Percentiles rank a stretch among this genome's conserved stretches.
Evolutionary conservation across 2,329 filamentous ascomycete genomes (phyloP).

Genomic region (Talaromyces amestolkiae): DNA sequence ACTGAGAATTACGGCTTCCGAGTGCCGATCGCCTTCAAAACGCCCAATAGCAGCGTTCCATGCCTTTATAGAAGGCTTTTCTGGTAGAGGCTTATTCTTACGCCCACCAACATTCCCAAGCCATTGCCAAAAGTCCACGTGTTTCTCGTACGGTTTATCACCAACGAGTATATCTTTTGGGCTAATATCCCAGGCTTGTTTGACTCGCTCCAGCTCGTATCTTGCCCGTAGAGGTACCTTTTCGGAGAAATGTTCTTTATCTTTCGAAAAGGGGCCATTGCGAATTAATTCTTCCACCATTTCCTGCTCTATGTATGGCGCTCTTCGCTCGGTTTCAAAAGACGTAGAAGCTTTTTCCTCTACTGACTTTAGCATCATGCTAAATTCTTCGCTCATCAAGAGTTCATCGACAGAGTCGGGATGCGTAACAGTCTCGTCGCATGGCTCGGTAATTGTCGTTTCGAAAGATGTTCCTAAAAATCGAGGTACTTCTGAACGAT

Average conservation of each 20-base stretch:
- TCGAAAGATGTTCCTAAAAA: conserved; percentile 28
- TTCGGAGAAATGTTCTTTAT: conserved; percentile 24
- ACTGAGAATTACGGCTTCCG: conserved; percentile 40
- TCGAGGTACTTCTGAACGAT: conserved; percentile 15
- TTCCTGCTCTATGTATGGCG: conserved; percentile 15
- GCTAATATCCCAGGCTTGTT: conserved; percentile 29
- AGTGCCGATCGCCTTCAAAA: conserved; percentile 35
- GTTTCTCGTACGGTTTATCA: conserved; percentile 25
- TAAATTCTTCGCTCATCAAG: conserved; percentile 28
- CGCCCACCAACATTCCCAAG: conserved; percentile 28
- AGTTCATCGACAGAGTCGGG: conserved; percentile 27
- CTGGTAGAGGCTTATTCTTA: conserved; percentile 27
- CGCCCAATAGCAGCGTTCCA: conserved; percentile 36
- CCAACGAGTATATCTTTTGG: conserved; percentile 31
- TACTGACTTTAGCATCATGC: conserved; percentile 14
- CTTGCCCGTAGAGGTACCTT: conserved; percentile 35
- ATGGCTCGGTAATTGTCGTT: conserved; percentile 30
- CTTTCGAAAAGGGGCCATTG: conserved; percentile 37
- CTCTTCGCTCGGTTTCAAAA: background rate
- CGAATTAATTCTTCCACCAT: conserved; percentile 31
- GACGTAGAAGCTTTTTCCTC: conserved; percentile 2
- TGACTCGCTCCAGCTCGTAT: conserved; percentile 40
- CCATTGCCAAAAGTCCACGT: conserved; percentile 37
- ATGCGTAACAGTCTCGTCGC: conserved; percentile 20
- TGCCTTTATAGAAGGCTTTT: conserved; percentile 30